Percentiles rank a stretch among this genome's conserved stretches.
These are phyloP conservation scores for Lepidium africanum DNA, from an alignment of 345 rosid genomes.

Conservation along the genomic window DNA sequence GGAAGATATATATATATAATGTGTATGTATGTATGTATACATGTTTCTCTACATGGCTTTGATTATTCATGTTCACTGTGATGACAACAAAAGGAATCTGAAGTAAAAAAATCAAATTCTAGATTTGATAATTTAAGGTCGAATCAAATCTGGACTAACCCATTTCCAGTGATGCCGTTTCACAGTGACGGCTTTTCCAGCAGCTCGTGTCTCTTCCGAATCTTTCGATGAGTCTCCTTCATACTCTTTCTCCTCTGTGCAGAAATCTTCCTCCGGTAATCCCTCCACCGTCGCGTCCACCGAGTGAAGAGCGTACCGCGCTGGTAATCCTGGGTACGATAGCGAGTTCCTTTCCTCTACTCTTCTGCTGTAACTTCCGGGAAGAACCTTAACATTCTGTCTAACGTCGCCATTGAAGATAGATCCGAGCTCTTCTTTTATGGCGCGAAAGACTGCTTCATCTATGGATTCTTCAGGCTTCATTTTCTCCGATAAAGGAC, in stretches of 20 bases:
- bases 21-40: neutral
- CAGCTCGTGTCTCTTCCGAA: constrained; percentile 31
- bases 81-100: neutral
- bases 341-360: constrained; percentile 65
- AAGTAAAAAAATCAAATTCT: neutral
- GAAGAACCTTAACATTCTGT: constrained; percentile 31
- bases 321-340: constrained; percentile 85
- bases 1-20: neutral
- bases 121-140: constrained; percentile 15
- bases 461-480: constrained; percentile 65
- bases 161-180: constrained; percentile 84
- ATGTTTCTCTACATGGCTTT: neutral
- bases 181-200: constrained; percentile 56
- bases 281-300: constrained; percentile 70
- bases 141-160: constrained; percentile 56
- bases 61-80: neutral
- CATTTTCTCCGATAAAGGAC: constrained; percentile 89
- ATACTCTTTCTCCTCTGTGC: constrained; percentile 65
- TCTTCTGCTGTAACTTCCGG: constrained; percentile 47
- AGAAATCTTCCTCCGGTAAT: constrained; percentile 75
- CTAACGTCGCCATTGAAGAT: constrained; percentile 16
- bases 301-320: constrained; percentile 62
- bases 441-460: constrained; percentile 57
- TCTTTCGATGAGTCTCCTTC: constrained; percentile 19
- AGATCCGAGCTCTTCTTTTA: constrained; percentile 81